Percentiles rank a stretch among this genome's conserved stretches.
Evolutionary conservation across 2,329 filamentous ascomycete genomes (phyloP).

Genomic region (Trichoderma lentiforme): DNA sequence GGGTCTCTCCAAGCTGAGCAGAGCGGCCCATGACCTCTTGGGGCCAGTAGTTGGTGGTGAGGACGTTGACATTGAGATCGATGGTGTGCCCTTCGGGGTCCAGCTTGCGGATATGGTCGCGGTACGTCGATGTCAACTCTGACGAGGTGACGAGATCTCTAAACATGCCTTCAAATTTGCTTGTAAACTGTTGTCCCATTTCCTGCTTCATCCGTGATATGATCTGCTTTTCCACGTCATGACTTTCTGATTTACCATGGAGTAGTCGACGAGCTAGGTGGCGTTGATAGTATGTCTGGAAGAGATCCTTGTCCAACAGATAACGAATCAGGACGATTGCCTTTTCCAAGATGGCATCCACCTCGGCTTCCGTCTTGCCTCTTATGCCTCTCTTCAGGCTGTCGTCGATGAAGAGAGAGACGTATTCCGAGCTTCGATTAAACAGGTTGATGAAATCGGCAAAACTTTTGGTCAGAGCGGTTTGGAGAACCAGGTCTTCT

Average conservation of each 20-base stretch:
- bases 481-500: slow-evolving; percentile 73
- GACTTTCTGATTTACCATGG: slow-evolving; percentile 83
- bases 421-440: slow-evolving; percentile 78
- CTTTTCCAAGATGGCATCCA: slow-evolving; percentile 81
- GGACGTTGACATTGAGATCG: slow-evolving; percentile 78
- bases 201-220: slow-evolving; percentile 97
- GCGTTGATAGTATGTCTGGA: slow-evolving; percentile 97
- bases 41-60: slow-evolving; percentile 95
- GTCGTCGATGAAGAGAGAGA: slow-evolving; percentile 95
- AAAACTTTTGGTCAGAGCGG: slow-evolving; percentile 81
- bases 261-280: slow-evolving; percentile 85
- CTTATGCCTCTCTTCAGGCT: slow-evolving; percentile 92
- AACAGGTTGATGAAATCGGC: slow-evolving; percentile 94
- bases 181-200: slow-evolving; percentile 88
- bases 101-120: slow-evolving; percentile 57
- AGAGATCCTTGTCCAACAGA: slow-evolving; percentile 86
- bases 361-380: slow-evolving; percentile 84
- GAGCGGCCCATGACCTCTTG: slow-evolving; percentile 75
- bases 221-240: slow-evolving; percentile 92
- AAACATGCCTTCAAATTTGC: slow-evolving; percentile 96
- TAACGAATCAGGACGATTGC: slow-evolving; percentile 86
- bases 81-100: slow-evolving; percentile 52
- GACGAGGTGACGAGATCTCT: slow-evolving; percentile 88
- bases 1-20: slow-evolving; percentile 48
- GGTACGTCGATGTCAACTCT: slow-evolving; percentile 76